Conservation (phyloP, 2,329 filamentous ascomycete species). For the Cercospora sp. region DNA sequence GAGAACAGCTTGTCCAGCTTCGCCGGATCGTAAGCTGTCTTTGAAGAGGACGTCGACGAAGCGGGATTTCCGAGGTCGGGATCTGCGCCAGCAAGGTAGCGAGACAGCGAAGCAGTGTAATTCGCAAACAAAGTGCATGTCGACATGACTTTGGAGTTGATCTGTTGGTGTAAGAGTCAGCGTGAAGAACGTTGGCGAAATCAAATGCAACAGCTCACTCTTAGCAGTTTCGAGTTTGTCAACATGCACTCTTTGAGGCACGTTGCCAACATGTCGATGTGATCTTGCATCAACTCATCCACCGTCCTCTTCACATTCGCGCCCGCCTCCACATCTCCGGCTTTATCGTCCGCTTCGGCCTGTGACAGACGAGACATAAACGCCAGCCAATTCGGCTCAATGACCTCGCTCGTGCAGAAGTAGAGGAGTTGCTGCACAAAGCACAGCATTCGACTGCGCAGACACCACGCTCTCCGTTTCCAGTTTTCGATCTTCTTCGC, state of each 20-base stretch:
- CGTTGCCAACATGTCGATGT: constrained; percentile 96
- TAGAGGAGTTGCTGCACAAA: constrained; percentile 97
- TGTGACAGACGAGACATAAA: constrained; percentile 81
- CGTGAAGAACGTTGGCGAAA: not conserved
- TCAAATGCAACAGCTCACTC: constrained; percentile 58
- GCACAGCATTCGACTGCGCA: constrained; percentile 90
- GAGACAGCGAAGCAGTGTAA: constrained; percentile 82
- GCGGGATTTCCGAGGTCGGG: constrained; percentile 65
- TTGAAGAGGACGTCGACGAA: constrained; percentile 36
- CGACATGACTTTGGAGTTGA: constrained; percentile 95
- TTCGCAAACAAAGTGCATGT: constrained; percentile 92
- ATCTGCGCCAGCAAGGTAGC: constrained; percentile 80
- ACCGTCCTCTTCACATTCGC: constrained; percentile 67
- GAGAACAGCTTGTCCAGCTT: constrained; percentile 78
- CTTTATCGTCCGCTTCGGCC: constrained; percentile 51
- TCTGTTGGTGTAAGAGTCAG: constrained; percentile 55
- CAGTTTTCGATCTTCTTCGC: constrained; percentile 72
- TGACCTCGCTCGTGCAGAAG: constrained; percentile 95
- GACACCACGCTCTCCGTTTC: constrained; percentile 89
- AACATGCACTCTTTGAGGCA: constrained; percentile 99
- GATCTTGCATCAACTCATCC: constrained; percentile 97
- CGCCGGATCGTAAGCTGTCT: constrained; percentile 50
- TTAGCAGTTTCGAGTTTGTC: constrained; percentile 90
- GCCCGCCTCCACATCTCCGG: constrained; percentile 43
- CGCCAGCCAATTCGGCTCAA: constrained; percentile 94